Conservation (phyloP, 2,329 filamentous ascomycete species). For the Colletotrichum sp. region DNA sequence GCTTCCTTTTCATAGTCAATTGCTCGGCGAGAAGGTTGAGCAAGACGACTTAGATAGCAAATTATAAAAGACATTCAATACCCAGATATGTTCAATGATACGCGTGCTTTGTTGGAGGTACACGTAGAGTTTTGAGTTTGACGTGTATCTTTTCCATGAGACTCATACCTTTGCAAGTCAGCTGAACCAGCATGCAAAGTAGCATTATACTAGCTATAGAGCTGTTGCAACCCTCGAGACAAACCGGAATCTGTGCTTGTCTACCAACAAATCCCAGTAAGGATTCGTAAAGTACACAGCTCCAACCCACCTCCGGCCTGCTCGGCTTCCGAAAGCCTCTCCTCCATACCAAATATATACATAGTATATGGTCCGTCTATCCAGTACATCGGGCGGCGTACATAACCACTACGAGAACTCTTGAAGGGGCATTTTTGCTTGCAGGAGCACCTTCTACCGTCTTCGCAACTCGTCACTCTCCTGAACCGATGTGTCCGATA, state of each 20-base stretch:
- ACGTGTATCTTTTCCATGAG: background rate
- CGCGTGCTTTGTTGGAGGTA: background rate
- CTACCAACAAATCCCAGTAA: fast-evolving
- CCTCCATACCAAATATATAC: fast-evolving
- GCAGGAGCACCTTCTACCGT: background rate
- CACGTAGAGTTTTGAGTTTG: background rate
- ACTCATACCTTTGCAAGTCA: background rate
- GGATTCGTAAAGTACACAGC: fast-evolving
- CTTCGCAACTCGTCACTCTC: background rate
- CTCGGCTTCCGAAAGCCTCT: background rate
- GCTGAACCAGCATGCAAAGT: background rate
- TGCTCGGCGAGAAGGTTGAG: fast-evolving
- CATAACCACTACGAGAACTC: fast-evolving
- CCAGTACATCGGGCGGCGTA: fast-evolving
- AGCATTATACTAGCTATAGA: fast-evolving
- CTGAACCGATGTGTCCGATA: background rate
- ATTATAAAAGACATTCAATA: fast-evolving
- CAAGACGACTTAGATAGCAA: background rate
- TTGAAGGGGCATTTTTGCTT: background rate
- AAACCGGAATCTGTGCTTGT: fast-evolving
- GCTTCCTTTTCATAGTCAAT: background rate
- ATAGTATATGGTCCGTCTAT: background rate
- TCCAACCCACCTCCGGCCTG: background rate
- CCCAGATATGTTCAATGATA: background rate
- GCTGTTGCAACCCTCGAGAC: background rate